Evolutionary conservation across 148 eudicot genomes (phyloP), one percentile per base, ranked within the genome.

Genomic region (Simmondsia chinensis): DNA sequence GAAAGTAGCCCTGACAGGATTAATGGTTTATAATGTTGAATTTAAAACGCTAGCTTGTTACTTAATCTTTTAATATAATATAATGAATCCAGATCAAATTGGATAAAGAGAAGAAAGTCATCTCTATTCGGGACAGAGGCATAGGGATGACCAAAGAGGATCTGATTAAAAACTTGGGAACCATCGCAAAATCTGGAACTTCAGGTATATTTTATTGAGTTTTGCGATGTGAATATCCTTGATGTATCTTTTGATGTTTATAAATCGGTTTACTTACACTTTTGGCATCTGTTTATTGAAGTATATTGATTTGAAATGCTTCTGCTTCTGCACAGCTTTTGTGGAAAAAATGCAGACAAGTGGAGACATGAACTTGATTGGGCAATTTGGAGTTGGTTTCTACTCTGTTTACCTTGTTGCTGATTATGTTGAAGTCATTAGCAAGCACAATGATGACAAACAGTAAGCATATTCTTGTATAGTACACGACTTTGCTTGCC

Each of bases 311-410:
- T 22, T 11, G 36, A 34, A 20, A 12, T 49, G 16, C n/a, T n/a
- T 62, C 21, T 52, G 43, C 20, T 34, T 26, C 12, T 53, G 7
- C 56, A 18, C 73, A 89, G 97, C 97, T 58, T 89, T 89, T 44
- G 95, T 89, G 63, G 97, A 89, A 80, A 89, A 89, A 66, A 82
- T 89, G 95, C 97, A 85, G 66, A 72, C 95, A 18, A 79, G 97
- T 60, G 97, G 97, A 25, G 97, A 89, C 57, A 80, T 89, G 29
- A 89, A 89, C 74, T 73, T 89, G 22, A 89, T 89, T 52, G 97
- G 97, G 17, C 97, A 89, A 50, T 89, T 89, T 61, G 97, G 97
- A 64, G 97, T 89, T 57, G 97, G 97, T 28, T 89, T 89, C 60
- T 89, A 89, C 66, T 89, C 97, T 0, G 97, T 89, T 19, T 89